phyloP scores from a whole-genome alignment of 2,329 filamentous ascomycete genomes.

The Aaosphaeria arxii region DNA sequence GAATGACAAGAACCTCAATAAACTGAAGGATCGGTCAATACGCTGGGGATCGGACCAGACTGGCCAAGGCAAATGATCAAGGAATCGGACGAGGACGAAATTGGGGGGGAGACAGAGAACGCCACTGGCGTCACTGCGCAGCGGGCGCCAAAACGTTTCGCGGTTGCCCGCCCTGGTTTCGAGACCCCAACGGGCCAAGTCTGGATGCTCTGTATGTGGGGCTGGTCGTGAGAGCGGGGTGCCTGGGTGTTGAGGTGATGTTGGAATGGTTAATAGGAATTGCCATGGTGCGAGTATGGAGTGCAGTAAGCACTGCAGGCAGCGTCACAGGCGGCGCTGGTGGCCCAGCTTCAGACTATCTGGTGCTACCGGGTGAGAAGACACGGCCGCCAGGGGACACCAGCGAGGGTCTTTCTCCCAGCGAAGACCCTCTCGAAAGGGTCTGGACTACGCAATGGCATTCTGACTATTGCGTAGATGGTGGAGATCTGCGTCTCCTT shows the following conservation, averaged over 20 bases:
- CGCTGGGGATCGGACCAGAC: background rate
- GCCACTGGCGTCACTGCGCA: background rate
- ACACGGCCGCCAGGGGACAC: too few relatives aligned
- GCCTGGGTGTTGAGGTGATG: background rate
- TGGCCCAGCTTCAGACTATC: too few relatives aligned
- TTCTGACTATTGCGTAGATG: too few relatives aligned
- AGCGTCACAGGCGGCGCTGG: too few relatives aligned
- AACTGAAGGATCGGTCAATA: background rate
- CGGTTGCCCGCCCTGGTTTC: background rate
- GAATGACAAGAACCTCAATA: background rate
- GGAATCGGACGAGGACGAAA: background rate
- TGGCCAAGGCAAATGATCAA: background rate
- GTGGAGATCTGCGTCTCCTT: too few relatives aligned
- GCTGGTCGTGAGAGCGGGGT: background rate
- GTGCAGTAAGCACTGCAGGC: too few relatives aligned
- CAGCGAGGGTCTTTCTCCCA: too few relatives aligned
- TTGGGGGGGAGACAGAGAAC: background rate
- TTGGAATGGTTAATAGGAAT: too few relatives aligned
- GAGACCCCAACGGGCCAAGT: background rate
- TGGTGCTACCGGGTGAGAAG: too few relatives aligned
- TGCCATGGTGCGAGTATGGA: too few relatives aligned
- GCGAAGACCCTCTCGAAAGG: too few relatives aligned
- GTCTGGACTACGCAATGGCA: too few relatives aligned
- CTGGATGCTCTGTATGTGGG: background rate
- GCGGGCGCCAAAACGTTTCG: background rate